Conservation (phyloP, 345 rosid genomes). For the Eucalyptus erythrocorys region DNA sequence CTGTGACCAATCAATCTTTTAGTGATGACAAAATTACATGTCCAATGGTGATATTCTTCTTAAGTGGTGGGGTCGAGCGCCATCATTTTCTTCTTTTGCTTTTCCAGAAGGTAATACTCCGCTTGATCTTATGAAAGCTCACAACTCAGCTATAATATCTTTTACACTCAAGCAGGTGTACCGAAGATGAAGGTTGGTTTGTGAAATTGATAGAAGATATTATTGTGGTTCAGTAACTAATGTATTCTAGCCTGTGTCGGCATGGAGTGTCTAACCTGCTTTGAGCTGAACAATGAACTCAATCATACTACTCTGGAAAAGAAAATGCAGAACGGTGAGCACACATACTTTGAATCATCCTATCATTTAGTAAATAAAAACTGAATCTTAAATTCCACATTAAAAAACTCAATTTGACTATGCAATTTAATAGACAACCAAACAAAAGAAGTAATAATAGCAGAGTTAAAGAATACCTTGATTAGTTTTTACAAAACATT, state of each 20-base stretch:
- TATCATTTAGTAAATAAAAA: not conserved
- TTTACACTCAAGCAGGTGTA: not conserved
- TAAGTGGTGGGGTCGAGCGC: fast-evolving
- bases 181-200: not conserved
- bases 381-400: not conserved
- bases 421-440: not conserved
- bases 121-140: not conserved
- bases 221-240: not conserved
- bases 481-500: not conserved
- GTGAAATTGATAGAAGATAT: not conserved
- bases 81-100: not conserved
- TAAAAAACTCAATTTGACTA: not conserved
- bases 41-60: not conserved
- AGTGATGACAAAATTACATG: not conserved
- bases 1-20: not conserved
- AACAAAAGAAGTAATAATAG: not conserved
- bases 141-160: not conserved
- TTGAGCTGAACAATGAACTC: not conserved
- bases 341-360: fast-evolving
- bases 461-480: not conserved
- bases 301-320: not conserved
- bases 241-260: not conserved
- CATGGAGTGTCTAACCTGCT: no score
- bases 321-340: not conserved
- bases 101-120: not conserved